Percentiles rank a stretch among this genome's conserved stretches.
Evolutionary conservation across 192 early-diverging fungal genomes (phyloP).

Genomic region (Chytriomyces sp.): DNA sequence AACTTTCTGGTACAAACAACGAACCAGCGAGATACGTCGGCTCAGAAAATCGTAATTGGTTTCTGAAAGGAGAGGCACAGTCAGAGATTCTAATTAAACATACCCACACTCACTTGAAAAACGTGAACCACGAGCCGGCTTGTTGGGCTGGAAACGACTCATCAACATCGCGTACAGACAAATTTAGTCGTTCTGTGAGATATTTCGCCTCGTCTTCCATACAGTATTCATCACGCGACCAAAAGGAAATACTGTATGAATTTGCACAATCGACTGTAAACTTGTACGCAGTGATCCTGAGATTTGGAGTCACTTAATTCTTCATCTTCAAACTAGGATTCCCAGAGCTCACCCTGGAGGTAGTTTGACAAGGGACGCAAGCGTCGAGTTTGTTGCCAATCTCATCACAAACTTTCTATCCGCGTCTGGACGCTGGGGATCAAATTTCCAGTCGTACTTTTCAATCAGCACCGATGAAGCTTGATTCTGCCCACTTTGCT

Average conservation of each 20-base stretch:
- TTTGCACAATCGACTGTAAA: constrained; percentile 50
- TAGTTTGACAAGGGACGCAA: constrained; percentile 37
- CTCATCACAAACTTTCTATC: constrained; percentile 27
- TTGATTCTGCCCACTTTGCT: constrained; percentile 27
- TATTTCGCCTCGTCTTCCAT: constrained; percentile 61
- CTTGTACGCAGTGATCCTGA: constrained; percentile 43
- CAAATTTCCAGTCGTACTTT: constrained; percentile 51
- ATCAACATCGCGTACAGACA: constrained; percentile 53
- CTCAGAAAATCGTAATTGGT: constrained; percentile 40
- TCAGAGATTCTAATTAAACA: constrained; percentile 1
- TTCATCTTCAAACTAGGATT: neutral
- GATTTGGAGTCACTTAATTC: neutral
- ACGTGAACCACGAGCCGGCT: constrained; percentile 50
- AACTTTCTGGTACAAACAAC: constrained; percentile 49
- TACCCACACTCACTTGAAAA: constrained; percentile 50
- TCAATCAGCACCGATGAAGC: constrained; percentile 45
- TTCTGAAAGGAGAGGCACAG: constrained; percentile 21
- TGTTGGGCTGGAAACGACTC: constrained; percentile 48
- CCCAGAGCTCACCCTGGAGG: constrained; percentile 37
- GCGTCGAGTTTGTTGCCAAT: constrained; percentile 44
- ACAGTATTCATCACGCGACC: constrained; percentile 49
- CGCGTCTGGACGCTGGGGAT: neutral
- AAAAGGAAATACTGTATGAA: constrained; percentile 46
- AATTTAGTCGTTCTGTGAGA: constrained; percentile 40
- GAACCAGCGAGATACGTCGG: constrained; percentile 43